Evolutionary conservation across 2,329 filamentous ascomycete genomes (phyloP).

Genomic region (Xylariaceae sp.): DNA sequence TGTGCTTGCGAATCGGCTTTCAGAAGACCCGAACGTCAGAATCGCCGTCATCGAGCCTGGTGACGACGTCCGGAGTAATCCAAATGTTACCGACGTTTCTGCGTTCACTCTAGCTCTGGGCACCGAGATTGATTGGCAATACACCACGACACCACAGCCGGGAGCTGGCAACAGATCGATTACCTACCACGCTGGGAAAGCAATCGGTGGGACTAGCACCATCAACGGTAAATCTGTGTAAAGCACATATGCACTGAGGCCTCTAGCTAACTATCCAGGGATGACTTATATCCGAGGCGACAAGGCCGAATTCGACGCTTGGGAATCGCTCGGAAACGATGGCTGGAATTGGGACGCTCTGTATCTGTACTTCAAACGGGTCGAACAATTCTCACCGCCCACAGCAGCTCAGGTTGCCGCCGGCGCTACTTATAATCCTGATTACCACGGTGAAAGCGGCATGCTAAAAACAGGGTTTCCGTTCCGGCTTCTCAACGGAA

Average conservation of each 20-base stretch:
- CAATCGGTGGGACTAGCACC: constrained; percentile 44
- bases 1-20: constrained; percentile 42
- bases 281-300: constrained; percentile 52
- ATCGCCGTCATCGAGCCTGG: constrained; percentile 45
- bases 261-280: constrained; percentile 33
- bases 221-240: constrained; percentile 41
- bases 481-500: constrained; percentile 39
- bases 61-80: constrained; percentile 39
- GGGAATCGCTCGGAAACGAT: constrained; percentile 46
- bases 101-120: constrained; percentile 31
- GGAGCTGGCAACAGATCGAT: constrained; percentile 38
- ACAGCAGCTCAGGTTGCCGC: constrained; percentile 37
- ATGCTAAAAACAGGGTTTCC: constrained; percentile 42
- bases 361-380: constrained; percentile 50
- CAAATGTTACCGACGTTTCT: constrained; percentile 36
- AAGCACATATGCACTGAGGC: constrained; percentile 6
- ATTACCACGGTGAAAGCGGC: constrained; percentile 42
- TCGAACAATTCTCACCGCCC: constrained; percentile 42
- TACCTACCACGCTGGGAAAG: constrained; percentile 40
- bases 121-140: constrained; percentile 41
- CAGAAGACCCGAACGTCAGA: constrained; percentile 36
- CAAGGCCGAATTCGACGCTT: constrained; percentile 45
- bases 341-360: constrained; percentile 51
- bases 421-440: constrained; percentile 40
- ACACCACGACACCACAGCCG: constrained; percentile 37